These are phyloP conservation scores for Coemansia brasiliensis DNA, from an alignment of 192 early-diverging fungal genomes.

Conservation along the genomic window DNA sequence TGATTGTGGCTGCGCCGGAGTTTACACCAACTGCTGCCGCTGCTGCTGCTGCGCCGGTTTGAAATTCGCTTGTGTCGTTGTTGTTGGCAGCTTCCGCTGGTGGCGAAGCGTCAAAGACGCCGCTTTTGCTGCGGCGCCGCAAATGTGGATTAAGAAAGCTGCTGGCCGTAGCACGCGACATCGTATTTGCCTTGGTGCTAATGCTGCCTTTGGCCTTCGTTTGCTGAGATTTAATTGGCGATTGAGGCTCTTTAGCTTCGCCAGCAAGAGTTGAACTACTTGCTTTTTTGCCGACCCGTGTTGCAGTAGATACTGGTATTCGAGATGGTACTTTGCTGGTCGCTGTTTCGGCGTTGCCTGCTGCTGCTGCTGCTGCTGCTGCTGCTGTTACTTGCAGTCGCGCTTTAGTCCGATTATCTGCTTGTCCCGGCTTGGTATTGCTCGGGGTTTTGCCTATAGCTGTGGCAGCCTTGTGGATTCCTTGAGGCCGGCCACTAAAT, in stretches of 20 bases:
- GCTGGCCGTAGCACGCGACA: conserved; percentile 54
- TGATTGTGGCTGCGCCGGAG: conserved; percentile 38
- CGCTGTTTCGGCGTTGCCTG: neutral
- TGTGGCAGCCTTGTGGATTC: conserved; percentile 14
- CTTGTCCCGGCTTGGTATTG: neutral
- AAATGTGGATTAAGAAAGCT: conserved; percentile 53
- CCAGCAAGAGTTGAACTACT: conserved; percentile 9
- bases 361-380: neutral
- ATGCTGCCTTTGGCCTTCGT: neutral
- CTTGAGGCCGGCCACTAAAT: conserved; percentile 26
- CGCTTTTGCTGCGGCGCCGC: conserved; percentile 47
- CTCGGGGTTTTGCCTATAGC: conserved; percentile 3
- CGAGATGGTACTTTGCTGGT: neutral
- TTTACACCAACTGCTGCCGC: conserved; percentile 5
- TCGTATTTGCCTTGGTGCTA: conserved; percentile 18
- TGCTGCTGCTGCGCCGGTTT: neutral
- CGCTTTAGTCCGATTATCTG: neutral
- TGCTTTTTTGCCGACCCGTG: neutral
- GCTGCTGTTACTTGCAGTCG: conserved; percentile 1
- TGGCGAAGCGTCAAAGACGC: conserved; percentile 39
- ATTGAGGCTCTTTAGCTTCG: conserved; percentile 10
- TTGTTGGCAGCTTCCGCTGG: conserved; percentile 11
- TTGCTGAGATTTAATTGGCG: neutral
- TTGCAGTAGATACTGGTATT: conserved; percentile 7
- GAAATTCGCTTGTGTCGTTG: neutral